These are phyloP conservation scores for Carex kokanica DNA, from an alignment of 176 grass and related monocot genomes.

Conservation along the genomic window DNA sequence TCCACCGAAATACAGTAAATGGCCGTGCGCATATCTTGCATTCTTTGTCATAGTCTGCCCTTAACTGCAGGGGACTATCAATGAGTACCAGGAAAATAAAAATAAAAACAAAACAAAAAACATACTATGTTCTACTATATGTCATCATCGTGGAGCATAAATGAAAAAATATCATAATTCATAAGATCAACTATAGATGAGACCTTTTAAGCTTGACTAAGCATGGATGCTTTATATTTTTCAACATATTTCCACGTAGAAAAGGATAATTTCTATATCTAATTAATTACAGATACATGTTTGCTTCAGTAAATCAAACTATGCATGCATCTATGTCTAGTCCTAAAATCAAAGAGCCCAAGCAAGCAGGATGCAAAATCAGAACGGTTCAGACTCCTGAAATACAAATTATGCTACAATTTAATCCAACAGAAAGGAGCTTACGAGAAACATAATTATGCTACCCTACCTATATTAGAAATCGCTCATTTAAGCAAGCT, in stretches of 20 bases:
- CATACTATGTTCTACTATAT: too few relatives aligned
- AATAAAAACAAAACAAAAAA: too few relatives aligned
- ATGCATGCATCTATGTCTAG: background rate
- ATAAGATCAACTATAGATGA: background rate
- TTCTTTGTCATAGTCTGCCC: conserved; percentile 88
- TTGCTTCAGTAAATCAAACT: background rate
- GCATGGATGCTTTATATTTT: background rate
- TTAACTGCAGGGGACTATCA: conserved; percentile 43
- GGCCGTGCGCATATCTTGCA: conserved; percentile 92
- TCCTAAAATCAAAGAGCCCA: background rate
- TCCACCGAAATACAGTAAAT: conserved; percentile 93
- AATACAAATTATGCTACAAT: background rate
- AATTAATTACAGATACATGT: background rate
- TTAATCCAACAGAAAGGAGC: background rate
- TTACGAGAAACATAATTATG: background rate
- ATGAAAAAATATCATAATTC: background rate
- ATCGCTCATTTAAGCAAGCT: background rate
- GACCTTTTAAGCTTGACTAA: too few relatives aligned
- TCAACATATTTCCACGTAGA: background rate
- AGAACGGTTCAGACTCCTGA: background rate
- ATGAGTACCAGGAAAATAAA: conserved; percentile 25
- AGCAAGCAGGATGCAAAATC: background rate
- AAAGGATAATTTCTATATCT: background rate
- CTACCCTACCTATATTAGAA: background rate
- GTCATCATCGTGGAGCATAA: too few relatives aligned